A percentile compares a stretch with the other conserved stretches of the same genome.
These are phyloP conservation scores for Zarea fungicola DNA, from an alignment of 2,329 filamentous ascomycete genomes.

Conservation along the genomic window DNA sequence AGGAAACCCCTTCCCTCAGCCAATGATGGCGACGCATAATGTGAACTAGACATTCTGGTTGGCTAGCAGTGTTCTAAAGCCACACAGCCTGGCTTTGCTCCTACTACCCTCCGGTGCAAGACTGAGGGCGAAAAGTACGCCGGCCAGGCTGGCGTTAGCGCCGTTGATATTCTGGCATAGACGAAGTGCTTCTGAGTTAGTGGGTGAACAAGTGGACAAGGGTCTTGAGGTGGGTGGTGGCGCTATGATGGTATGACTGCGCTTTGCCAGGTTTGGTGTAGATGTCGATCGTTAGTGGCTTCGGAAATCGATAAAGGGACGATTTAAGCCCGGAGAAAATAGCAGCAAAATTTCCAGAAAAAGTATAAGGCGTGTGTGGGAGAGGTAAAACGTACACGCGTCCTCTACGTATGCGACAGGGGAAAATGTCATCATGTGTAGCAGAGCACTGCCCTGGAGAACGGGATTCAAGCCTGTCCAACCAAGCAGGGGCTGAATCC, in stretches of 20 bases:
- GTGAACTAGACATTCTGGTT: slow-evolving; percentile 1
- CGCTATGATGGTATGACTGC: not conserved
- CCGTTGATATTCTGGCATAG: no score
- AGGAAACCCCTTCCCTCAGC: not conserved
- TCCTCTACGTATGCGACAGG: slow-evolving; percentile 11
- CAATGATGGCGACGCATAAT: slow-evolving; percentile 3
- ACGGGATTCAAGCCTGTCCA: not conserved
- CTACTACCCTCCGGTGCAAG: no score
- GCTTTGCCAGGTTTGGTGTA: not conserved
- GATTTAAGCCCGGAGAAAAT: not conserved
- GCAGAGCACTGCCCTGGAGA: not conserved
- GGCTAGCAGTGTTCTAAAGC: not conserved
- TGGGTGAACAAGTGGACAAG: no score
- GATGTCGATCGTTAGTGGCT: slow-evolving; percentile 10
- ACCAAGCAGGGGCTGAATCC: not conserved
- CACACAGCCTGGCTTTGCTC: not conserved
- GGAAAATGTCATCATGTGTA: not conserved
- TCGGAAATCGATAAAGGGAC: slow-evolving; percentile 3
- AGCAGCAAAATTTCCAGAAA: not conserved
- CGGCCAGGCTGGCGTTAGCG: no score
- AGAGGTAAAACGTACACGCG: slow-evolving; percentile 6
- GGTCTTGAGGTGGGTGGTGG: not conserved
- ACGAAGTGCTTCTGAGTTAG: no score
- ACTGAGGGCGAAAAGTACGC: no score
- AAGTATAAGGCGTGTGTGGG: not conserved